Base-by-base conservation (phyloP, 306 rosid genomes). In the Delonix regia region DNA sequence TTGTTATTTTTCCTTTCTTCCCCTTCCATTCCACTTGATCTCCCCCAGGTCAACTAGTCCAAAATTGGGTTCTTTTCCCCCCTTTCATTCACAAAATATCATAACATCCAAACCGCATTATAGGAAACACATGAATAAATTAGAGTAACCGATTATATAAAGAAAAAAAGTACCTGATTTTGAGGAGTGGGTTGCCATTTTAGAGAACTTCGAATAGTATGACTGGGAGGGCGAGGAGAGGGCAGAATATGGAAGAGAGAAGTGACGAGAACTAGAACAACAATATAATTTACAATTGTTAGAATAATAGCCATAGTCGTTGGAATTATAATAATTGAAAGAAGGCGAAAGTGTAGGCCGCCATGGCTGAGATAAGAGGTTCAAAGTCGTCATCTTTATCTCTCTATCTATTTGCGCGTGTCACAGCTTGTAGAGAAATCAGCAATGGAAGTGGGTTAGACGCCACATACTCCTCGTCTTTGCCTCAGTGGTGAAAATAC, bases 341-440 rank as follows among this genome's bases (percentile, higher is more conserved):
- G 72, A 60, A 42, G 84, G 80, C 12, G 82, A 76, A 6, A 84
- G 8, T 38, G 81, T 11, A 18, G 84, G 87, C 9, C 81, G 80
- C 47, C 70, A 79, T 65, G 71, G 89, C 80, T 63, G 93, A 80
- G 80, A 57, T 62, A 84, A 66, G 82, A 81, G 57, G 19, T 81
- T 85, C 83, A 89, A 18, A 64, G 80, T 71, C 21, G 90, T 88
- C 90, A 90, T 83, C 68, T 47, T 75, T 44, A 38, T 69, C 15
- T 57, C 71, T 69, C 8, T 12, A 4, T 13, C 33, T 7, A 13
- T 34, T 42, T 30, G 6, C 4, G 80, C 69, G 48, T 59, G 53
- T 53, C 42, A 52, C 30, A 24, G 13, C 65, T 67, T 48, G 15
- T 13, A 59, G 34, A 57, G 51, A 59, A 49, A 45, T 69, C 56